Evolutionary conservation across 805 yeast genomes (phyloP).

Genomic region (Yarrowia yakushimensis): DNA sequence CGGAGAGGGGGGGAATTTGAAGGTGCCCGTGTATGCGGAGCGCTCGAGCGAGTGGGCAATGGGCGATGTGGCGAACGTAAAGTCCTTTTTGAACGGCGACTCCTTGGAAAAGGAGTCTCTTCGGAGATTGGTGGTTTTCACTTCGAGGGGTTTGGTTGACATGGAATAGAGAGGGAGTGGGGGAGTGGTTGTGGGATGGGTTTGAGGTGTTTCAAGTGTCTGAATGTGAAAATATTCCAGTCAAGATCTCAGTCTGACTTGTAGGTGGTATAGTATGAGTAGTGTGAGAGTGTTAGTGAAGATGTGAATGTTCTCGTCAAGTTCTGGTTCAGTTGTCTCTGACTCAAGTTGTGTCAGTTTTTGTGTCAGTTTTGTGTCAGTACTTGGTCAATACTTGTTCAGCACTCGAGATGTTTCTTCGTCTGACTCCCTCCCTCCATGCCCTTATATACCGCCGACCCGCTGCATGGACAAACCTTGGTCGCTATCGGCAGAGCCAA

Average conservation of each 20-base stretch:
- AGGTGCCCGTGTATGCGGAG: background rate
- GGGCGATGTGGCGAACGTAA: constrained; percentile 17
- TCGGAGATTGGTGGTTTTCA: constrained; percentile 4
- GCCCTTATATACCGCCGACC: constrained; percentile 4
- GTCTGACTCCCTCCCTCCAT: background rate
- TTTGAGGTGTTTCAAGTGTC: background rate
- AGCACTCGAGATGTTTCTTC: too few relatives aligned
- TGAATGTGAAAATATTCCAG: too few relatives aligned
- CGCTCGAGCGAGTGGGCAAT: constrained; percentile 21
- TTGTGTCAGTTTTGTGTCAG: too few relatives aligned
- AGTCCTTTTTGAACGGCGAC: constrained; percentile 23
- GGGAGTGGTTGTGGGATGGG: background rate
- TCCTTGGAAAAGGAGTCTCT: constrained; percentile 19
- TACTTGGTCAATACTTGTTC: too few relatives aligned
- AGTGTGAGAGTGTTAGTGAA: too few relatives aligned
- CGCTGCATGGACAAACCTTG: background rate
- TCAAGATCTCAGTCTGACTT: too few relatives aligned
- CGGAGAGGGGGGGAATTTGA: constrained; percentile 22
- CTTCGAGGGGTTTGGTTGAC: constrained; percentile 9
- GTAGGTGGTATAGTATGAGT: too few relatives aligned
- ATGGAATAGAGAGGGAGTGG: background rate
- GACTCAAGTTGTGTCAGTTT: too few relatives aligned
- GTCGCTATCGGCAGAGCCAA: constrained; percentile 21
- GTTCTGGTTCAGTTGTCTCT: too few relatives aligned
- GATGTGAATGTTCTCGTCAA: too few relatives aligned